phyloP scores from a whole-genome alignment of 371 early-diverging fungal genomes.

The Mucor circinelloides region DNA sequence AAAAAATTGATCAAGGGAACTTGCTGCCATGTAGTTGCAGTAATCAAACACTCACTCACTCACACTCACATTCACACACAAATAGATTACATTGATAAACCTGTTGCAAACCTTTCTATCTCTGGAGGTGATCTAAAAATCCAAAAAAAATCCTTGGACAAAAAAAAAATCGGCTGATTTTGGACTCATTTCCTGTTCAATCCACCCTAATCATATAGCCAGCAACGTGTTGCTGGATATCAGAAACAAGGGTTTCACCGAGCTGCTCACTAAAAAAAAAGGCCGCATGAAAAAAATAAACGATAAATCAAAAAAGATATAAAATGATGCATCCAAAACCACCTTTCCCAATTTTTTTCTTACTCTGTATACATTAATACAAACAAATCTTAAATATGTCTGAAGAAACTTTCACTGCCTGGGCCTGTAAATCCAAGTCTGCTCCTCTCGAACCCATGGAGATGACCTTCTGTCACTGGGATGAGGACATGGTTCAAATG shows the following conservation, averaged over 20 bases:
- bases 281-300: conserved; percentile 10
- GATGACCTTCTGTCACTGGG: conserved; percentile 44
- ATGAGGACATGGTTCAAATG: conserved; percentile 59
- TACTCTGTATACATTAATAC: conserved; percentile 3
- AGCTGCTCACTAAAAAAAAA: conserved; percentile 1
- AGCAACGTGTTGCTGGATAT: background rate
- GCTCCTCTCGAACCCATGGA: conserved; percentile 26
- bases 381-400: conserved; percentile 20
- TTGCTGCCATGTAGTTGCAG: background rate
- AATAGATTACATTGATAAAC: background rate
- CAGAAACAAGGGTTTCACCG: conserved; percentile 21
- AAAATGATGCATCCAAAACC: background rate
- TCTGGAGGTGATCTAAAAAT: background rate
- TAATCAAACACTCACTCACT: background rate
- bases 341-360: conserved; percentile 6
- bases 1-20: background rate
- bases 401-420: conserved; percentile 36
- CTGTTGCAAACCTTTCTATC: background rate
- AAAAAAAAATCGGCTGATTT: conserved; percentile 27
- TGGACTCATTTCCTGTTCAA: background rate
- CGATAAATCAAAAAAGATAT: conserved; percentile 5
- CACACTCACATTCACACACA: background rate
- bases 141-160: background rate
- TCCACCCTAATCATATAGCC: background rate
- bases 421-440: conserved; percentile 28